Evolutionary conservation across 495 filamentous ascomycete genomes (phyloP), one percentile per base, ranked within the genome.

Genomic region (Xanthoparmelia taractica): DNA sequence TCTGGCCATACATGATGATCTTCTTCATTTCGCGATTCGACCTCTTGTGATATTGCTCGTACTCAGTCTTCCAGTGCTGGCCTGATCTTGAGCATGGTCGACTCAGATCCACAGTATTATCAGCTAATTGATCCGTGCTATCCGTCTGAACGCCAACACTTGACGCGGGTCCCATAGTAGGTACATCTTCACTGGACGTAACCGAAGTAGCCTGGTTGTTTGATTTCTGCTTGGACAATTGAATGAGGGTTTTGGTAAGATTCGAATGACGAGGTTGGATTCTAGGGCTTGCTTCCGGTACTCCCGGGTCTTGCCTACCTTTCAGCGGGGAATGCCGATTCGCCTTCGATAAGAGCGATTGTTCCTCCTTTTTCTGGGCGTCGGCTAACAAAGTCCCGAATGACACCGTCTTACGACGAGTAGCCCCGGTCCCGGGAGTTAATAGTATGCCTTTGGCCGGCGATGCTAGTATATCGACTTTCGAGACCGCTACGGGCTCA

Each of bases 61-160:
- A 96, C 72, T 96, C 85, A 13, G 84, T 81, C 72, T 97, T 97
- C 94, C 94, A 98, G 73, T 93, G 96, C 71, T 87, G 86, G 4
- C 92, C 92, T 3, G 91, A 96, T 66, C 87, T 83, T 3, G 91
- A 95, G 47, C 85, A 84, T 7, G 94, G 92, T 52, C 89, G 84
- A 58, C 87, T 84, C 58, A 96, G 75, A 71, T 97, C 92, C 43
- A 86, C 74, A 0, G 90, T 94, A 29, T 84, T 73, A 60, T 96
- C 89, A 17, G 45, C 25, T 15, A 8, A 17, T 38, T 57, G 23
- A 7, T 29, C 36, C 10, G 38, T 25, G 40, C 78, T 76, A 23
- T 80, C 74, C 38, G 73, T 60, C 58, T 60, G 45, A 27, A 29
- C 23, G 54, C 54, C 55, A 25, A 38, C 45, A 45, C 45, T 59